Evolutionary conservation across 2,329 filamentous ascomycete species (phyloP), one percentile per base, ranked within the genome.

Genomic region (Arthrinium puccinioides): DNA sequence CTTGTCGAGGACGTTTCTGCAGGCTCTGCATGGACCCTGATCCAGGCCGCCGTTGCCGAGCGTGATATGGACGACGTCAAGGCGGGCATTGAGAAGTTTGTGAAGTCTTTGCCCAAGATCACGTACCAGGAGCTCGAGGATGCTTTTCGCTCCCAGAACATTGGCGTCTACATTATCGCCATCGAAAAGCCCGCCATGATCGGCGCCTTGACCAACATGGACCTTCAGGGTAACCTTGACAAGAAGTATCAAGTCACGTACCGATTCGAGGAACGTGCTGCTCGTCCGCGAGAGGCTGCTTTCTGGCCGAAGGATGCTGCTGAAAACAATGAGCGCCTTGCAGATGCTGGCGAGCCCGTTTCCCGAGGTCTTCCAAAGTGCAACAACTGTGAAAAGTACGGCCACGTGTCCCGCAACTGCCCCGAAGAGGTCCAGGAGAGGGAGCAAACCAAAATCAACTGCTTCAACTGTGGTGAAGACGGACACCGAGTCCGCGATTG

Each of bases 401-500:
- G 83, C 0, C 83, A 87, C 44, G 67, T 62, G 20, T 49, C 63
- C n/a, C 80, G 76, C 58, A 53, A 59, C 35, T 87, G 83, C 53
- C 65, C 70, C 3, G 56, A 79, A 51, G 79, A 84, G 44, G 69
- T 66, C 45, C 42, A 55, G 0, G 76, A 80, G 51, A 60, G 57
- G 3, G 60, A 70, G 27, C 50, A 58, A 11, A 49, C 67, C 25
- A 60, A 63, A 15, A 70, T 84, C 33, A 67, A 65, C 32, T 87
- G 83, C 55, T 72, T 66, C 61, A 82, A 86, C 61, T 87, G 83
- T 46, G 62, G 70, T 4, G 67, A 70, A 26, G 60, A 67, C 19
- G 82, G 81, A 9, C 82, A 87, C 50, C 79, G 82, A 40, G 61
- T 80, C 36, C 77, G 82, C 36, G 81, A 87, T 47, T 87, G 83